Evolutionary conservation across 1,284 basidiomycete genomes (phyloP).

Genomic region (Malassezia furfur): DNA sequence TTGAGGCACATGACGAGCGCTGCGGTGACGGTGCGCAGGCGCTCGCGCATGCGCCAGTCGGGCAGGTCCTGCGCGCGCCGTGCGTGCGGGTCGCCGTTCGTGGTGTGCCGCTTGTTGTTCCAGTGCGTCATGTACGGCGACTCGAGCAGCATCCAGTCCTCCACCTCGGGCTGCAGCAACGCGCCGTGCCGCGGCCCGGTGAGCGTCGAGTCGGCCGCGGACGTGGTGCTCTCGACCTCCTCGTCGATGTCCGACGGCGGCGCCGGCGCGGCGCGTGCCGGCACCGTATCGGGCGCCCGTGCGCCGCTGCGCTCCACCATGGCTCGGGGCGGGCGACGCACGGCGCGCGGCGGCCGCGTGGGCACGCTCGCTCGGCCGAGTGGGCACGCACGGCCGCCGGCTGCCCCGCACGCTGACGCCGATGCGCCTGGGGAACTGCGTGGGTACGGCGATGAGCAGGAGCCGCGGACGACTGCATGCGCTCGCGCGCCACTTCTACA

Average conservation of each 20-base stretch:
- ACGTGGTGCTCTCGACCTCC: neutral
- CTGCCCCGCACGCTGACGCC: neutral
- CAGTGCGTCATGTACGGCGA: slow-evolving; percentile 43
- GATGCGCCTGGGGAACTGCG: neutral
- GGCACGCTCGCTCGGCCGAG: neutral
- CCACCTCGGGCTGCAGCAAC: slow-evolving; percentile 37
- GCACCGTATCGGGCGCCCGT: neutral
- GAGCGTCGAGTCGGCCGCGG: neutral
- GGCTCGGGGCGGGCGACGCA: neutral
- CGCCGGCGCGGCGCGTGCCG: neutral
- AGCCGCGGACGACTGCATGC: neutral
- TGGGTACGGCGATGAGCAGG: too few relatives aligned
- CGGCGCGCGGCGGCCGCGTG: too few relatives aligned
- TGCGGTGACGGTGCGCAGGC: slow-evolving; percentile 75
- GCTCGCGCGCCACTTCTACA: slow-evolving; percentile 9
- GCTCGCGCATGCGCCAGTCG: slow-evolving; percentile 64
- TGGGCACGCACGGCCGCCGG: neutral
- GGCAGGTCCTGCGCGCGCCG: slow-evolving; percentile 58
- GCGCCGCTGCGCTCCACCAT: neutral
- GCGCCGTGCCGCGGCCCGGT: slow-evolving; percentile 38
- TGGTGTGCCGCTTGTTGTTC: slow-evolving; percentile 65
- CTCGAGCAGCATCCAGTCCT: slow-evolving; percentile 44
- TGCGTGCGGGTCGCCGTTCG: slow-evolving; percentile 71
- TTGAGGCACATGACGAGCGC: slow-evolving; percentile 92
- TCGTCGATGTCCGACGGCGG: neutral